Percentiles rank a stretch among this genome's conserved stretches.
These are phyloP conservation scores for Endotrypanum monterogeii DNA, from an alignment of 208 protist species.

Conservation along the genomic window DNA sequence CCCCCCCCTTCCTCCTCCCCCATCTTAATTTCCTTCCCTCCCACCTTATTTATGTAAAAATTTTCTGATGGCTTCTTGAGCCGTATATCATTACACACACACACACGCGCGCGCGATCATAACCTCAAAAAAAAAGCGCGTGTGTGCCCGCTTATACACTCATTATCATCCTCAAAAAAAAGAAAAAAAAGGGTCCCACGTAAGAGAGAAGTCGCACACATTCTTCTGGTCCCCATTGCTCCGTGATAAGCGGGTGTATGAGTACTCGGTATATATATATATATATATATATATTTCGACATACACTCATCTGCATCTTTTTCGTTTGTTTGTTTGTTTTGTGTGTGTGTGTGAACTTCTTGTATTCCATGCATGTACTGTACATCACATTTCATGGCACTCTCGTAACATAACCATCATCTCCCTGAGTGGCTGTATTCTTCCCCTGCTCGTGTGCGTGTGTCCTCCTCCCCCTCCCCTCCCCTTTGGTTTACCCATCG, in stretches of 20 bases:
- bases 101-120: not conserved
- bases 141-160: not conserved
- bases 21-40: not conserved
- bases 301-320: too few relatives aligned
- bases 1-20: not conserved
- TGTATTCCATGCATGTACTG: too few relatives aligned
- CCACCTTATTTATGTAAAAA: not conserved
- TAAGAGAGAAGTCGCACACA: not conserved
- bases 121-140: not conserved
- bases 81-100: not conserved
- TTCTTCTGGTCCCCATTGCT: not conserved
- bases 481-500: too few relatives aligned
- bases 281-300: not conserved
- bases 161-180: not conserved
- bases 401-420: too few relatives aligned
- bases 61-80: not conserved
- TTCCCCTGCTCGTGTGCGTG: too few relatives aligned
- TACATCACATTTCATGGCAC: too few relatives aligned
- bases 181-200: not conserved
- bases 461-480: too few relatives aligned
- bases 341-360: too few relatives aligned
- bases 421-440: too few relatives aligned
- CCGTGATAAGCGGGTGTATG: not conserved
- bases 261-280: not conserved
- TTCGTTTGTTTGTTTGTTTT: too few relatives aligned